phyloP scores from a whole-genome alignment of 1,284 basidiomycete species.

The Ganoderma lingzhi region DNA sequence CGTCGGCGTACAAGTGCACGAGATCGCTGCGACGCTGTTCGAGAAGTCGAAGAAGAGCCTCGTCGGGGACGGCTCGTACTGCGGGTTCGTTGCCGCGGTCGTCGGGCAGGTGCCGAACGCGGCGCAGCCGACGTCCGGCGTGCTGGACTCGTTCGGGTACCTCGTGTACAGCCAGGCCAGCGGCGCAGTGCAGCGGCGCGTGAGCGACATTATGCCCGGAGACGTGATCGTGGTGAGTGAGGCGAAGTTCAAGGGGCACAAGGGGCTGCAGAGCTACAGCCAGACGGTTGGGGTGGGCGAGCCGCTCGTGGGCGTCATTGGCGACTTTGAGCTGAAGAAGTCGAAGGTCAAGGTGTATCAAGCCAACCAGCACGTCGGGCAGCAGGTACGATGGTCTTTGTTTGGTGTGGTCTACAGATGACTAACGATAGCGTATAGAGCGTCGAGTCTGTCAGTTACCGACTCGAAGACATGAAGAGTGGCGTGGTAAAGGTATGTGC shows the following conservation, averaged over 20 bases:
- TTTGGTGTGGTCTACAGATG: conserved; percentile 23
- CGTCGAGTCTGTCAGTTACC: conserved; percentile 84
- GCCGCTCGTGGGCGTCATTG: conserved; percentile 77
- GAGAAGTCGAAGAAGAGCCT: conserved; percentile 80
- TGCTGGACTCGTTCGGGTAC: conserved; percentile 67
- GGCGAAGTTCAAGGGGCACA: conserved; percentile 89
- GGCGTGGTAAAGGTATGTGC: conserved; percentile 74
- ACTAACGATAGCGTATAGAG: conserved; percentile 48
- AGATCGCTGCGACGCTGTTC: conserved; percentile 70
- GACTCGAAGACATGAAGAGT: conserved; percentile 89
- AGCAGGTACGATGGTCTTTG: conserved; percentile 58
- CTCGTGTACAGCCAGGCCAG: conserved; percentile 80
- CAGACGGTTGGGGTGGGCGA: conserved; percentile 66
- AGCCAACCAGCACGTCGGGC: conserved; percentile 80
- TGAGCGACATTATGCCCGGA: conserved; percentile 86
- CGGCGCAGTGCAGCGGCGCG: conserved; percentile 69
- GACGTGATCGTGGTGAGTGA: conserved; percentile 83
- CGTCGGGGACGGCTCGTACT: conserved; percentile 85
- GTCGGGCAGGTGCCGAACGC: conserved; percentile 69
- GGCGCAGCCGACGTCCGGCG: conserved; percentile 40
- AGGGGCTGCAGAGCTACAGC: conserved; percentile 78
- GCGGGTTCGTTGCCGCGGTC: conserved; percentile 78
- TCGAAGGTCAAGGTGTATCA: conserved; percentile 85
- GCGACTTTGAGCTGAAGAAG: conserved; percentile 88
- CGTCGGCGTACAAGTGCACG: conserved; percentile 79